These are phyloP conservation scores for Gentiana straminea DNA, from an alignment of 257 asterid species.

Conservation along the genomic window DNA sequence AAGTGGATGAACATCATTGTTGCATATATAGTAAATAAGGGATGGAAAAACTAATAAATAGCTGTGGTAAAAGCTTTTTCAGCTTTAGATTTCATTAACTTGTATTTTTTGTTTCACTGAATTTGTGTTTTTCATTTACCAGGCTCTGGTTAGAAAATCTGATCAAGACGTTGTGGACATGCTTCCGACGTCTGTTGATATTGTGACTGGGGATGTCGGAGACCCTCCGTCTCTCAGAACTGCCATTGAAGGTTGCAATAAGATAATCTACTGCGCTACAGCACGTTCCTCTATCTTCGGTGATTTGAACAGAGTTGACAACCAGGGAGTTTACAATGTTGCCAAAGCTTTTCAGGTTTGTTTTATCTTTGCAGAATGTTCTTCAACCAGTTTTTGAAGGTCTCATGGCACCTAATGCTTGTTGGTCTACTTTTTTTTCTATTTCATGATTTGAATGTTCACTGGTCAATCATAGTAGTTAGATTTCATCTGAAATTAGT, in stretches of 20 bases:
- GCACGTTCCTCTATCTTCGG: slow-evolving; percentile 93
- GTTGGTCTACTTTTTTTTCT: not conserved
- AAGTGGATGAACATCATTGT: no score
- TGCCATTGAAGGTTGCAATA: slow-evolving; percentile 85
- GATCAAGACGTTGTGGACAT: slow-evolving; percentile 65
- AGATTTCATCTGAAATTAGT: no score
- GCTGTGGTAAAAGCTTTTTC: no score
- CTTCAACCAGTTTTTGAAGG: not conserved
- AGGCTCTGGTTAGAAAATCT: slow-evolving; percentile 83
- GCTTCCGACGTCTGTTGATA: slow-evolving; percentile 88
- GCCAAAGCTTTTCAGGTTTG: slow-evolving; percentile 91
- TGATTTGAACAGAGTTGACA: slow-evolving; percentile 87
- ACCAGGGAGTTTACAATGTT: slow-evolving; percentile 84
- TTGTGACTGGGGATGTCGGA: slow-evolving; percentile 88
- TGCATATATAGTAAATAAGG: no score
- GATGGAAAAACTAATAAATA: no score
- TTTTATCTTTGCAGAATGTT: not conserved
- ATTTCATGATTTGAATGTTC: no score
- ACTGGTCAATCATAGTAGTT: no score
- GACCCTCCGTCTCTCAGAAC: slow-evolving; percentile 60
- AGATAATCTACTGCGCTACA: slow-evolving; percentile 89
- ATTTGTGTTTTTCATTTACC: slow-evolving; percentile 11
- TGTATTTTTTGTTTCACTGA: not conserved
- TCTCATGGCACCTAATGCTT: not conserved
- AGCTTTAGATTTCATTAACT: no score